Percentiles rank a stretch among this genome's conserved stretches.
Conservation (phyloP, 352 stramenopile species). For the Phytophthora quininea region DNA sequence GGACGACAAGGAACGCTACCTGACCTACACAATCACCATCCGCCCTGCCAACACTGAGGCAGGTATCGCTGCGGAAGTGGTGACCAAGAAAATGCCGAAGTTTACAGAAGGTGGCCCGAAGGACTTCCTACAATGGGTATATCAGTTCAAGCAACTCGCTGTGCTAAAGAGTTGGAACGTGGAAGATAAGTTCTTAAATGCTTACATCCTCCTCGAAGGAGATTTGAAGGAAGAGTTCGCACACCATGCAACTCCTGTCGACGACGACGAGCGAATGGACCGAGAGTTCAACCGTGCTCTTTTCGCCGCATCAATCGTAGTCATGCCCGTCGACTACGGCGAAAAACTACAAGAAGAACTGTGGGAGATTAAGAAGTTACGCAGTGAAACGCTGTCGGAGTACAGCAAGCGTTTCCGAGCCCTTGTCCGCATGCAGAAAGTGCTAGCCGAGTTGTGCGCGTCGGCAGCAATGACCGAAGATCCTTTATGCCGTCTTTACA, state of each 20-base stretch:
- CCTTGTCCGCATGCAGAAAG: neutral
- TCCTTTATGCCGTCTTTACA: slow-evolving; percentile 4
- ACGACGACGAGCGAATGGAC: slow-evolving; percentile 10
- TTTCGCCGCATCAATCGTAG: slow-evolving; percentile 3
- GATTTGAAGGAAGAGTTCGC: slow-evolving; percentile 4
- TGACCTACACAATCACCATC: slow-evolving; percentile 12
- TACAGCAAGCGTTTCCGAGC: slow-evolving; percentile 16
- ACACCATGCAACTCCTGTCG: neutral
- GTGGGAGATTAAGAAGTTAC: slow-evolving; percentile 2
- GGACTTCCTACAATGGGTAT: slow-evolving; percentile 12
- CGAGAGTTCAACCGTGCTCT: slow-evolving; percentile 7
- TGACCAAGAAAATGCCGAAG: slow-evolving; percentile 19
- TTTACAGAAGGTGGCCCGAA: slow-evolving; percentile 18
- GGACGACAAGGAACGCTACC: slow-evolving; percentile 19
- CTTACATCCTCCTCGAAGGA: slow-evolving; percentile 8
- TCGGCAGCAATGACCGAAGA: slow-evolving; percentile 6
- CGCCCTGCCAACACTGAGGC: slow-evolving; percentile 8
- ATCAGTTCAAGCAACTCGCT: slow-evolving; percentile 7
- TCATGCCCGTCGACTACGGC: slow-evolving; percentile 1
- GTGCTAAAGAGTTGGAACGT: slow-evolving; percentile 9
- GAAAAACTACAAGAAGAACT: slow-evolving; percentile 14
- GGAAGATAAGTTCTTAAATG: slow-evolving; percentile 19
- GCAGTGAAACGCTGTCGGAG: neutral
- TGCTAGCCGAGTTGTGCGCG: neutral
- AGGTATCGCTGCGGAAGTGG: slow-evolving; percentile 10